Conservation (phyloP, 805 yeast genomes). For the Scheffersomyces coipomensis region DNA sequence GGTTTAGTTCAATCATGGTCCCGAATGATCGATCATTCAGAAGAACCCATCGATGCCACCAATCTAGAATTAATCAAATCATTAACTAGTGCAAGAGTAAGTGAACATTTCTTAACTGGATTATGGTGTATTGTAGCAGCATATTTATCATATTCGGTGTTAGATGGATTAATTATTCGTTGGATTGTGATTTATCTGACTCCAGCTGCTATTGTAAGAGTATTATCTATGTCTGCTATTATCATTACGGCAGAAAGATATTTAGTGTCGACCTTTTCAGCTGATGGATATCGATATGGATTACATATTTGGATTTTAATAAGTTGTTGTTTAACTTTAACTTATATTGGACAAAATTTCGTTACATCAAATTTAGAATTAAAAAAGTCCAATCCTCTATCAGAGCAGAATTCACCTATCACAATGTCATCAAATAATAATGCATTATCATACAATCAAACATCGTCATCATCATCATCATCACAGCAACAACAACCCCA, state of each 20-base stretch:
- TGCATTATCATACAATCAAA: neutral
- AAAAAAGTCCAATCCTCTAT: constrained; percentile 22
- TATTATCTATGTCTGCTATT: constrained; percentile 77
- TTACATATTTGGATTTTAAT: constrained; percentile 90
- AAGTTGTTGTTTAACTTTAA: constrained; percentile 77
- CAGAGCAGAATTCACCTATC: neutral
- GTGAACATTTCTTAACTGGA: constrained; percentile 79
- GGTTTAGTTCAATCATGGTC: constrained; percentile 50
- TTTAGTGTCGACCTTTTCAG: constrained; percentile 58
- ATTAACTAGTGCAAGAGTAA: constrained; percentile 61
- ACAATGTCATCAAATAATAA: neutral
- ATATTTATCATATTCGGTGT: constrained; percentile 75
- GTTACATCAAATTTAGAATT: constrained; percentile 73
- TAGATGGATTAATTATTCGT: constrained; percentile 87
- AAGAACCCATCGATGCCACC: constrained; percentile 7
- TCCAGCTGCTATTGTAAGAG: constrained; percentile 83
- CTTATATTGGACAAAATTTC: constrained; percentile 83
- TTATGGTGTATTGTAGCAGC: constrained; percentile 93
- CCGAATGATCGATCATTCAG: constrained; percentile 22
- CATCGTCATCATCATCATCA: neutral
- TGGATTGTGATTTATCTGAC: constrained; percentile 92
- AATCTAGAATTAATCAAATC: constrained; percentile 9
- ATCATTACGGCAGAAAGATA: constrained; percentile 69
- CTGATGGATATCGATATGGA: constrained; percentile 69
- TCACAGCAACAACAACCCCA: too few relatives aligned